phyloP scores from a whole-genome alignment of 345 rosid genomes.

The Linum tenue region DNA sequence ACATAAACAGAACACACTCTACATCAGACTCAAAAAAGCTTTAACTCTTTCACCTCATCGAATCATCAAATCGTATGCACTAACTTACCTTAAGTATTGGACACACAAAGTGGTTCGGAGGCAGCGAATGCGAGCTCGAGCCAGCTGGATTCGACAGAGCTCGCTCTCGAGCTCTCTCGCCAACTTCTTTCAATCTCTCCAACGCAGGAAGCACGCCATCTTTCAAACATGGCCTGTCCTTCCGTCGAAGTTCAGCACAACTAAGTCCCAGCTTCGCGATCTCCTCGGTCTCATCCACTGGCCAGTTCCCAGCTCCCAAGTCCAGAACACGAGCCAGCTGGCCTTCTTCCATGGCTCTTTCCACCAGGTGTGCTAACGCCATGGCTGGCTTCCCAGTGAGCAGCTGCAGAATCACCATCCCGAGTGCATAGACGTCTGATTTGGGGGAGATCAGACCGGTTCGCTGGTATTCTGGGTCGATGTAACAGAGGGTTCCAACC shows the following conservation, averaged over 20 bases:
- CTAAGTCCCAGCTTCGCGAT: conserved; percentile 57
- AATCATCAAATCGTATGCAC: neutral
- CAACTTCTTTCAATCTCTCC: conserved; percentile 50
- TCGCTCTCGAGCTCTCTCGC: conserved; percentile 27
- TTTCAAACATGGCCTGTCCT: conserved; percentile 61
- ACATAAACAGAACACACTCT: neutral
- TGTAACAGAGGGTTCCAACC: conserved; percentile 73
- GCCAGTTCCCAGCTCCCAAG: conserved; percentile 69
- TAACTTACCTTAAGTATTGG: conserved; percentile 62
- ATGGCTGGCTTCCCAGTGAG: conserved; percentile 71
- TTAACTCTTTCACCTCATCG: too few relatives aligned
- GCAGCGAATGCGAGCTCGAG: conserved; percentile 9
- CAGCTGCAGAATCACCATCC: conserved; percentile 73
- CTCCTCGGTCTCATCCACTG: conserved; percentile 56
- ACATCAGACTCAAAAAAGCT: too few relatives aligned
- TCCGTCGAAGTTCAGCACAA: conserved; percentile 66
- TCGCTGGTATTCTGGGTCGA: conserved; percentile 89
- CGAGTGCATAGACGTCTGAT: conserved; percentile 78
- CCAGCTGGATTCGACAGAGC: neutral
- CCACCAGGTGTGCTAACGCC: conserved; percentile 54
- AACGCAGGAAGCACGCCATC: conserved; percentile 56
- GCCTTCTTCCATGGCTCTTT: conserved; percentile 42
- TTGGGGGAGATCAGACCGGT: conserved; percentile 63
- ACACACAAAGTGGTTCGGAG: conserved; percentile 67
- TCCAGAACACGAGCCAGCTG: conserved; percentile 47